These are phyloP conservation scores for Oenanthe sinensis DNA, from an alignment of 129 eudicot genomes.

Conservation along the genomic window DNA sequence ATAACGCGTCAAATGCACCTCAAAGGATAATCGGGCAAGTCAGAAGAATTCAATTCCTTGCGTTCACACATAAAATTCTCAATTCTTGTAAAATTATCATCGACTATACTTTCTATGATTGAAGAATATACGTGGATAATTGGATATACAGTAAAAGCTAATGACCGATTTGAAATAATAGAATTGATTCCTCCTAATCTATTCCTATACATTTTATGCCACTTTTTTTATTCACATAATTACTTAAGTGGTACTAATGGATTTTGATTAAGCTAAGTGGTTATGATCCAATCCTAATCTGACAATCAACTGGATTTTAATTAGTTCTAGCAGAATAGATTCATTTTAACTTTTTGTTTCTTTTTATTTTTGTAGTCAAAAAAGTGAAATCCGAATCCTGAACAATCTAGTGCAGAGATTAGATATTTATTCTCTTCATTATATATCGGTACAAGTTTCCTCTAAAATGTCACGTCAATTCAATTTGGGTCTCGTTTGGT, in stretches of 20 bases:
- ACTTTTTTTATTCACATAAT: too few relatives aligned
- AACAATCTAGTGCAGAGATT: background rate
- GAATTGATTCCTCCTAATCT: conserved; percentile 1
- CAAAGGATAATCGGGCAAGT: background rate
- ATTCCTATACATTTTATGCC: background rate
- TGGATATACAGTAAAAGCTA: background rate
- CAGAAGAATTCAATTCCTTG: background rate
- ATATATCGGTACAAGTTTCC: too few relatives aligned
- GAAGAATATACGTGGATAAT: conserved; percentile 1
- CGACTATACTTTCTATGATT: background rate
- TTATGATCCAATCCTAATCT: background rate
- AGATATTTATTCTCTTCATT: background rate
- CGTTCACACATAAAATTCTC: background rate
- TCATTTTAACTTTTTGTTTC: background rate
- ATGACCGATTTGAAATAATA: background rate
- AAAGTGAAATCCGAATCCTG: background rate
- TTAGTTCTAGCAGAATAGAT: background rate
- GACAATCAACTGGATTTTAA: background rate
- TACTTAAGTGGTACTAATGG: background rate
- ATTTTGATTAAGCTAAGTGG: background rate
- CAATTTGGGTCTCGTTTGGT: too few relatives aligned
- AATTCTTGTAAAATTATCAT: background rate
- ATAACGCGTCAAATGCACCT: background rate
- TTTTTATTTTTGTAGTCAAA: background rate
- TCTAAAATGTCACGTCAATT: too few relatives aligned